Conservation (phyloP, 192 early-diverging fungal species). For the Podila verticillata region DNA sequence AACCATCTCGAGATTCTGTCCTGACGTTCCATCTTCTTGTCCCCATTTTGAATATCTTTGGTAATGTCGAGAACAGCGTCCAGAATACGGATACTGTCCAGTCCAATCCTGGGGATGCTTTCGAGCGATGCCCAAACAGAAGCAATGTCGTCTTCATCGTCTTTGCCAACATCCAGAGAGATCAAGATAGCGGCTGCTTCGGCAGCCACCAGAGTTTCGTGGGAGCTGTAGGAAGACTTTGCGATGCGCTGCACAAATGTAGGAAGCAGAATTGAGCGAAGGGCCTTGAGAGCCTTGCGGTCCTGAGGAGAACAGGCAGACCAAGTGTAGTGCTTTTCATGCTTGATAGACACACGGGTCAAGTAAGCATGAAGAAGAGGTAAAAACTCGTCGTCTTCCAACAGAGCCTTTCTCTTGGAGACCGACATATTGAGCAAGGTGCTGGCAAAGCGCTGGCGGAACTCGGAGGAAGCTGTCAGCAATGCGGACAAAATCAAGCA, state of each 20-base stretch:
- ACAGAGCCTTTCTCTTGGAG: neutral
- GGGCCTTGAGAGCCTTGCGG: constrained; percentile 16
- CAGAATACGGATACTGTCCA: constrained; percentile 24
- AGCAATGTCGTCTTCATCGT: constrained; percentile 21
- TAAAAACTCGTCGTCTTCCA: constrained; percentile 19
- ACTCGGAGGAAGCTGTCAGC: constrained; percentile 10
- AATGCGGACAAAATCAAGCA: constrained; percentile 30
- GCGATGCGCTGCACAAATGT: constrained; percentile 24
- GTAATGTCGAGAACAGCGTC: constrained; percentile 23
- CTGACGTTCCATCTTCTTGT: constrained; percentile 20
- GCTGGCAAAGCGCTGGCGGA: constrained; percentile 22
- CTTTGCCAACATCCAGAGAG: constrained; percentile 9
- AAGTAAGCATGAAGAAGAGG: constrained; percentile 34
- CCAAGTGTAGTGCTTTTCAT: constrained; percentile 13
- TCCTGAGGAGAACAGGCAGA: constrained; percentile 31
- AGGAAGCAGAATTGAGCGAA: constrained; percentile 12
- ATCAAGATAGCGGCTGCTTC: constrained; percentile 28
- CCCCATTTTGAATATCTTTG: constrained; percentile 5
- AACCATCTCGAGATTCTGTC: constrained; percentile 32
- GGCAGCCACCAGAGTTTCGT: constrained; percentile 6
- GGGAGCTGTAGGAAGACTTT: constrained; percentile 7
- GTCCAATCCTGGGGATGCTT: constrained; percentile 26
- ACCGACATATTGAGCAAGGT: neutral
- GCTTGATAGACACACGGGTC: constrained; percentile 8
- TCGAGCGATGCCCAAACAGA: constrained; percentile 22